Conservation (phyloP, 805 yeast species). For the Starmerella bacillaris region DNA sequence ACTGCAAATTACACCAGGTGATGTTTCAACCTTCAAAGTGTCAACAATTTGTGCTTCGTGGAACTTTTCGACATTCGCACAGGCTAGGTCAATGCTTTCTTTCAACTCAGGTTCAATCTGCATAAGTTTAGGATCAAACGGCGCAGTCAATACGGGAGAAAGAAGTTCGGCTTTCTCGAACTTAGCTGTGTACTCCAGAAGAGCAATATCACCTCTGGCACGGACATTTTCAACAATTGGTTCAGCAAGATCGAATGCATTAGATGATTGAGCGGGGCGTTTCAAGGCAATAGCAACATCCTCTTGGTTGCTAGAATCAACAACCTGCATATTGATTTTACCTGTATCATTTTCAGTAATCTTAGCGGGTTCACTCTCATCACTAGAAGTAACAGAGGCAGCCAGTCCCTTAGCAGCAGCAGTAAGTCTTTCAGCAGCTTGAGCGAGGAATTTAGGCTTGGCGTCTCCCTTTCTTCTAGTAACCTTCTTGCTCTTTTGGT, state of each 20-base stretch:
- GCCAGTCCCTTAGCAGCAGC: neutral
- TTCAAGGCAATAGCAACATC: conserved; percentile 47
- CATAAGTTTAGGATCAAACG: conserved; percentile 67
- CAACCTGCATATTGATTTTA: conserved; percentile 18
- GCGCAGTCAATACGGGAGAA: conserved; percentile 67
- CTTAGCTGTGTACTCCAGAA: conserved; percentile 74
- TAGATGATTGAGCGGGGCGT: conserved; percentile 92
- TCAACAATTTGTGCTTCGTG: conserved; percentile 77
- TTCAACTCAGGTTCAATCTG: conserved; percentile 54
- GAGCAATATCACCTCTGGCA: conserved; percentile 64
- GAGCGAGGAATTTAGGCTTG: conserved; percentile 45
- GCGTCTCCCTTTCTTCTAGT: conserved; percentile 94
- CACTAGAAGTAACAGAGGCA: conserved; percentile 1
- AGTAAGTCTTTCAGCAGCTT: conserved; percentile 6
- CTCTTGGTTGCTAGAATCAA: conserved; percentile 22
- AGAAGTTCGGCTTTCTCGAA: conserved; percentile 67
- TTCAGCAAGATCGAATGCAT: conserved; percentile 77
- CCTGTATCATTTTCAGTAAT: neutral
- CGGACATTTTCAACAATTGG: conserved; percentile 76
- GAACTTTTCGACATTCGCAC: conserved; percentile 74
- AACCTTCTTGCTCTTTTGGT: conserved; percentile 66
- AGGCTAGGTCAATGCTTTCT: conserved; percentile 74
- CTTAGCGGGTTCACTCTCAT: neutral
- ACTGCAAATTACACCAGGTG: conserved; percentile 85
- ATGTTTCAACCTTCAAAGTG: conserved; percentile 66